Conservation (phyloP, 2,329 filamentous ascomycete species). For the Claviceps spartinae region DNA sequence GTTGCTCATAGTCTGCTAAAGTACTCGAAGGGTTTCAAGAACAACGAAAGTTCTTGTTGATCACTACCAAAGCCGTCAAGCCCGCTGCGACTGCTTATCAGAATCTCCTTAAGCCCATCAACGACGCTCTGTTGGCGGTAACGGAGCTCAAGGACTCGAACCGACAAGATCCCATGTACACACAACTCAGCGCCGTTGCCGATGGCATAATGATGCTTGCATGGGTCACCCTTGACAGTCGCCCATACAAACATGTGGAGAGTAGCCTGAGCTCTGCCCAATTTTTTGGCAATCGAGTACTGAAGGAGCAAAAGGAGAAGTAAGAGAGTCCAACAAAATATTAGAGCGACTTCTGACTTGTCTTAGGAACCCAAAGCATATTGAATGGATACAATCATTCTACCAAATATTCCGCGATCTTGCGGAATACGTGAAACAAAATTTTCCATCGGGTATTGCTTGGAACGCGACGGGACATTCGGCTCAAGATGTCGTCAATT, state of each 20-base stretch:
- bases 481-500: slow-evolving; percentile 50
- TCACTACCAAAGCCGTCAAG: slow-evolving; percentile 85
- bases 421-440: slow-evolving; percentile 68
- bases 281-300: slow-evolving; percentile 87
- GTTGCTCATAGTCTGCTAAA: slow-evolving; percentile 29
- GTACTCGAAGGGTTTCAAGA: slow-evolving; percentile 59
- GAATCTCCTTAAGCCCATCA: slow-evolving; percentile 74
- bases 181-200: slow-evolving; percentile 73
- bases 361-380: slow-evolving; percentile 59
- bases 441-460: slow-evolving; percentile 63
- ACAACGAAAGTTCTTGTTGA: slow-evolving; percentile 75
- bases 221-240: slow-evolving; percentile 76
- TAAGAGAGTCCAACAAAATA: slow-evolving; percentile 11
- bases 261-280: slow-evolving; percentile 75
- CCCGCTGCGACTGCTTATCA: slow-evolving; percentile 60
- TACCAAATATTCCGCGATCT: slow-evolving; percentile 82
- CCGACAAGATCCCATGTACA: slow-evolving; percentile 59
- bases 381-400: slow-evolving; percentile 86
- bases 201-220: slow-evolving; percentile 82
- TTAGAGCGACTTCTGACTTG: not conserved
- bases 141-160: slow-evolving; percentile 73
- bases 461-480: slow-evolving; percentile 77
- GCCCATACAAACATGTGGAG: slow-evolving; percentile 73
- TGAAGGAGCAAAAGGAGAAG: slow-evolving; percentile 78
- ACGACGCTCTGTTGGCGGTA: slow-evolving; percentile 66